phyloP scores from a whole-genome alignment of 2,329 filamentous ascomycete species.

The Talaromyces atroroseus region DNA sequence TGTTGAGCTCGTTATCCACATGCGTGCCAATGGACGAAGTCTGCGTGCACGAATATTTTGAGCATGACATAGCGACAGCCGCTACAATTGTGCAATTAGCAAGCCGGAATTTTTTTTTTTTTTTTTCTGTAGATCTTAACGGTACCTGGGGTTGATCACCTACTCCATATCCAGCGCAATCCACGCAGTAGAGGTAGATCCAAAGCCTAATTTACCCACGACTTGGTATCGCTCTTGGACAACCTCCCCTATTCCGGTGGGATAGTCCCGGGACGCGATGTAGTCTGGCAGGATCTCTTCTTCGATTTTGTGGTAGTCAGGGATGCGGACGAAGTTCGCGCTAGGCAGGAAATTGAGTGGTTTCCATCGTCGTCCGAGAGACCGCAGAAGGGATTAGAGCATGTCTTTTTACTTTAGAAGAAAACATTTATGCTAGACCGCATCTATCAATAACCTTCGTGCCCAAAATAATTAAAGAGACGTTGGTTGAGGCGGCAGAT shows the following conservation, averaged over 20 bases:
- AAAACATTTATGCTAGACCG: too few relatives aligned
- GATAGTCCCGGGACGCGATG: slow-evolving; percentile 22
- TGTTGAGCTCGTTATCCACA: slow-evolving; percentile 36
- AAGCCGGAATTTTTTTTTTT: too few relatives aligned
- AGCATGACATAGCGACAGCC: slow-evolving; percentile 25
- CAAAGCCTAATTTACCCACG: slow-evolving; percentile 33
- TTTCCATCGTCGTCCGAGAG: slow-evolving; percentile 18
- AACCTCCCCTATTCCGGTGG: slow-evolving; percentile 26
- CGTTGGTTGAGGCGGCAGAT: too few relatives aligned
- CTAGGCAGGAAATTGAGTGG: slow-evolving; percentile 31
- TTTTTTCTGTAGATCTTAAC: too few relatives aligned
- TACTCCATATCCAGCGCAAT: slow-evolving; percentile 32
- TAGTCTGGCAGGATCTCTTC: slow-evolving; percentile 27
- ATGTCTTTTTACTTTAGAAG: too few relatives aligned
- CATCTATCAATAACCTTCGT: too few relatives aligned
- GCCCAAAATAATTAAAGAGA: too few relatives aligned
- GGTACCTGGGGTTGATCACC: slow-evolving; percentile 7
- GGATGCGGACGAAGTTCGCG: slow-evolving; percentile 22
- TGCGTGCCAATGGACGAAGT: slow-evolving; percentile 24
- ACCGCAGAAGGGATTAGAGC: too few relatives aligned
- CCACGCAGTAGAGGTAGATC: slow-evolving; percentile 33
- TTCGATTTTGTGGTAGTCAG: slow-evolving; percentile 23
- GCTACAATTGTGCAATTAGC: slow-evolving; percentile 12
- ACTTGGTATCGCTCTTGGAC: slow-evolving; percentile 28
- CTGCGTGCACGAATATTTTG: slow-evolving; percentile 27